phyloP scores from a whole-genome alignment of 441 rosid species.

The Gossypium schwendimanii region DNA sequence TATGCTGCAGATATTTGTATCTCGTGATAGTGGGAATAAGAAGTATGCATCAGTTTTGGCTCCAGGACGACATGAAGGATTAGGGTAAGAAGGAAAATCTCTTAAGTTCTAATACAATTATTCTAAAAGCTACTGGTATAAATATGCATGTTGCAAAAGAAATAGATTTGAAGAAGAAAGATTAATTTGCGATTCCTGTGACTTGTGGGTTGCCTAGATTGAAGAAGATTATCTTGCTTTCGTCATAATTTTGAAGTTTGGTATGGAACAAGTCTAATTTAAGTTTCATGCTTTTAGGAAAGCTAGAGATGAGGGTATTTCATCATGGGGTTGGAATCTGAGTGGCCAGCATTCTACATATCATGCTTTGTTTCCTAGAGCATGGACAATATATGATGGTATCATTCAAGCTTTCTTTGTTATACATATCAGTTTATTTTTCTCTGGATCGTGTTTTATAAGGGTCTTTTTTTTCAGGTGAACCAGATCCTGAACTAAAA shows the following conservation, averaged over 20 bases:
- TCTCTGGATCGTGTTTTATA: not conserved
- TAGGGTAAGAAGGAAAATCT: constrained; percentile 51
- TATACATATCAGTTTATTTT: not conserved
- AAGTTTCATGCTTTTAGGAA: constrained; percentile 42
- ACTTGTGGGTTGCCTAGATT: not conserved
- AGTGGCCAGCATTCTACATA: constrained; percentile 93
- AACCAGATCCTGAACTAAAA: constrained; percentile 96
- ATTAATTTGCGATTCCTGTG: not conserved
- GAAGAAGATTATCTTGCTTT: constrained; percentile 6
- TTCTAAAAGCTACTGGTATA: constrained; percentile 1
- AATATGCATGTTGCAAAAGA: not conserved
- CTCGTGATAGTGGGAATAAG: constrained; percentile 87
- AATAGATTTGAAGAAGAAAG: not conserved
- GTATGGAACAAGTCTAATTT: not conserved
- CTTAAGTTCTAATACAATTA: not conserved
- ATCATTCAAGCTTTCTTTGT: constrained; percentile 20
- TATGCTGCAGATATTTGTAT: constrained; percentile 70
- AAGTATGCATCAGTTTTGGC: constrained; percentile 88
- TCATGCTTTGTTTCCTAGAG: constrained; percentile 96
- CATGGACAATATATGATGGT: constrained; percentile 99
- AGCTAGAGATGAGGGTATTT: constrained; percentile 68
- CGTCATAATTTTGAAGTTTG: not conserved
- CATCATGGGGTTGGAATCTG: constrained; percentile 99
- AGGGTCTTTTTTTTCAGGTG: constrained; percentile 50
- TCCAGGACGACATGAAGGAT: constrained; percentile 90